Percentiles rank a stretch among this genome's conserved stretches.
Conservation (phyloP, 2,329 filamentous ascomycete genomes). For the Beauveria asiatica region DNA sequence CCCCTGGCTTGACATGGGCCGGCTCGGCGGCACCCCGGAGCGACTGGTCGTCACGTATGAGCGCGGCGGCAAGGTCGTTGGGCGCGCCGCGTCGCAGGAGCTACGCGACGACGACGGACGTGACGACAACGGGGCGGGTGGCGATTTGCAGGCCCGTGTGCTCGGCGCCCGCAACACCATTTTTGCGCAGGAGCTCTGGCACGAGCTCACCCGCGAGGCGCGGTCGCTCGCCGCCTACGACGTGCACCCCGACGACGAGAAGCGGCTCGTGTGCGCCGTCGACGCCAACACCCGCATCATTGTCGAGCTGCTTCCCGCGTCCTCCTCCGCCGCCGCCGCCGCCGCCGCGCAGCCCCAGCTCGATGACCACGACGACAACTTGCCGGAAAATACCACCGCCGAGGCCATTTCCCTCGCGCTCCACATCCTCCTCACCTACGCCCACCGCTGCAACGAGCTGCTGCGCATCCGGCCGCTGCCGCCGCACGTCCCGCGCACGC, state of each 20-base stretch:
- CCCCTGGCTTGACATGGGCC: constrained; percentile 62
- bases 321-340: too few relatives aligned
- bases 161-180: constrained; percentile 69
- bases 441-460: constrained; percentile 67
- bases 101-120: constrained; percentile 47
- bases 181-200: constrained; percentile 80
- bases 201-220: constrained; percentile 78
- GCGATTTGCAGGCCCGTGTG: constrained; percentile 56
- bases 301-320: constrained; percentile 55
- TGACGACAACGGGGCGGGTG: constrained; percentile 32
- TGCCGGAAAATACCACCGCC: constrained; percentile 44
- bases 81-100: constrained; percentile 40
- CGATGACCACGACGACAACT: constrained; percentile 19
- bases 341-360: constrained; percentile 33
- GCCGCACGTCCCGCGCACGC: constrained; percentile 28
- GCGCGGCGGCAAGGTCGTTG: constrained; percentile 48
- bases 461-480: constrained; percentile 53
- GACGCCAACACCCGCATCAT: constrained; percentile 46
- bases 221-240: constrained; percentile 62
- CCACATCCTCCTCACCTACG: constrained; percentile 67
- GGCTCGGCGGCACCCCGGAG: constrained; percentile 41
- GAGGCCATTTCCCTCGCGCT: constrained; percentile 59
- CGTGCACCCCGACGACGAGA: constrained; percentile 54
- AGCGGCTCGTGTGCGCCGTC: constrained; percentile 47
- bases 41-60: constrained; percentile 61